These are phyloP conservation scores for Dioszegia hungarica DNA, from an alignment of 768 basidiomycete genomes.

Conservation along the genomic window DNA sequence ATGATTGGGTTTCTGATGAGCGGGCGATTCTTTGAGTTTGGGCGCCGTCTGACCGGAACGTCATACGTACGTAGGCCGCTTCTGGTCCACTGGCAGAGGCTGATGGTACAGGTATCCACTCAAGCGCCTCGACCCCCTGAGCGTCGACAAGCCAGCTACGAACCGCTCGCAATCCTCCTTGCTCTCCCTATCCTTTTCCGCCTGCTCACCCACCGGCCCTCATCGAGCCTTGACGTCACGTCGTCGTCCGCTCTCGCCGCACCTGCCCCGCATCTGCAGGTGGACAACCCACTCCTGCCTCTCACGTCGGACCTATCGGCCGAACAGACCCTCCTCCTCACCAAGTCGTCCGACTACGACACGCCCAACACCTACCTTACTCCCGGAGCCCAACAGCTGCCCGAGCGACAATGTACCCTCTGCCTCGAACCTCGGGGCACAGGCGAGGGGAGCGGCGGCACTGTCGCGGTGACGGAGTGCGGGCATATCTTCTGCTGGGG, in stretches of 20 bases:
- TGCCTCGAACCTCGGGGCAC: constrained; percentile 45
- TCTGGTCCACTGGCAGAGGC: not conserved
- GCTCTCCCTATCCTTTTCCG: constrained; percentile 24
- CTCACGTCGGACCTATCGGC: constrained; percentile 19
- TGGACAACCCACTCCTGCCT: constrained; percentile 8
- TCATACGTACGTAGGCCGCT: constrained; percentile 40
- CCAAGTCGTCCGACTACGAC: constrained; percentile 15
- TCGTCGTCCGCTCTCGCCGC: too few relatives aligned
- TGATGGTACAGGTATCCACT: constrained; percentile 33
- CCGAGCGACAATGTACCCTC: constrained; percentile 43
- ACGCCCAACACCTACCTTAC: constrained; percentile 35
- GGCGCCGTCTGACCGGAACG: constrained; percentile 40
- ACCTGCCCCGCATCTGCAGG: not conserved
- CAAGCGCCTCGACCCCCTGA: constrained; percentile 30
- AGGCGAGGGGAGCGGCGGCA: constrained; percentile 42
- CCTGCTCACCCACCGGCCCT: constrained; percentile 9
- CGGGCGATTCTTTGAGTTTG: constrained; percentile 45
- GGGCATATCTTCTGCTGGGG: constrained; percentile 51
- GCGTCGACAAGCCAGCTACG: constrained; percentile 30
- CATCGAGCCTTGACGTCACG: too few relatives aligned
- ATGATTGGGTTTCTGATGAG: constrained; percentile 42
- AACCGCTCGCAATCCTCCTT: constrained; percentile 42
- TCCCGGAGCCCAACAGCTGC: constrained; percentile 13
- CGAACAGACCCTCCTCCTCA: constrained; percentile 19
- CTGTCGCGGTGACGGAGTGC: constrained; percentile 47